Evolutionary conservation across 768 basidiomycete species (phyloP).

Genomic region (Rhizopogon vesiculosus): DNA sequence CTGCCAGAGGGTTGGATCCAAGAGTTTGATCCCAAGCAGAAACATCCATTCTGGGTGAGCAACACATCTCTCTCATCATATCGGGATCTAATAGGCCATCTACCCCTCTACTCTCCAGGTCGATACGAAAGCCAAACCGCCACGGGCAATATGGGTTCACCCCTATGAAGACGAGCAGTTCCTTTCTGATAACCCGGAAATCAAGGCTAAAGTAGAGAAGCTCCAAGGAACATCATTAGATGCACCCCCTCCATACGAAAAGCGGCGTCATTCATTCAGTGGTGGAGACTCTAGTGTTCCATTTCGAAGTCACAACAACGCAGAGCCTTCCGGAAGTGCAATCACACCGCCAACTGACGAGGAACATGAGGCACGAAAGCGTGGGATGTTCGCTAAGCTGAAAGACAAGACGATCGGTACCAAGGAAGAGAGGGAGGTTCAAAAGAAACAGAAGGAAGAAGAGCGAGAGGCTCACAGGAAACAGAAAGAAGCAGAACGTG

Average conservation of each 20-base stretch:
- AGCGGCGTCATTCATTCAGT: slow-evolving; percentile 26
- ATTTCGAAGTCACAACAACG: not conserved
- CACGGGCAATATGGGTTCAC: slow-evolving; percentile 68
- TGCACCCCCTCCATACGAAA: slow-evolving; percentile 25
- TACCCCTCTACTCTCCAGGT: slow-evolving; percentile 34
- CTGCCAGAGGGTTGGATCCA: slow-evolving; percentile 57
- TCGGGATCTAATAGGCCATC: not conserved
- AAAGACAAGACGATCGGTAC: slow-evolving; percentile 63
- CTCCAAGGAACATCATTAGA: not conserved
- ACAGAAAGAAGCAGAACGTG: slow-evolving; percentile 48
- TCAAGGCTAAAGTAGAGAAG: slow-evolving; percentile 30
- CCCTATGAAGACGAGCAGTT: slow-evolving; percentile 67
- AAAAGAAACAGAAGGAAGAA: slow-evolving; percentile 37
- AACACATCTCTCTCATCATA: no score
- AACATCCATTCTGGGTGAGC: slow-evolving; percentile 47
- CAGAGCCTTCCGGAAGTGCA: not conserved
- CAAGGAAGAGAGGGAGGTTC: slow-evolving; percentile 56
- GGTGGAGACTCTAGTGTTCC: slow-evolving; percentile 1
- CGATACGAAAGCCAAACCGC: slow-evolving; percentile 57
- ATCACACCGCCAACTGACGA: not conserved
- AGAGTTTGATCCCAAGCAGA: slow-evolving; percentile 37
- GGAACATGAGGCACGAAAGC: slow-evolving; percentile 27
- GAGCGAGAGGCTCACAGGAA: slow-evolving; percentile 46
- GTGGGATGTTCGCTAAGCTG: slow-evolving; percentile 54
- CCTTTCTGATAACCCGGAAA: slow-evolving; percentile 49